Evolutionary conservation across 805 yeast genomes (phyloP), one percentile per base, ranked within the genome.

Genomic region (Clavispora asparagi): DNA sequence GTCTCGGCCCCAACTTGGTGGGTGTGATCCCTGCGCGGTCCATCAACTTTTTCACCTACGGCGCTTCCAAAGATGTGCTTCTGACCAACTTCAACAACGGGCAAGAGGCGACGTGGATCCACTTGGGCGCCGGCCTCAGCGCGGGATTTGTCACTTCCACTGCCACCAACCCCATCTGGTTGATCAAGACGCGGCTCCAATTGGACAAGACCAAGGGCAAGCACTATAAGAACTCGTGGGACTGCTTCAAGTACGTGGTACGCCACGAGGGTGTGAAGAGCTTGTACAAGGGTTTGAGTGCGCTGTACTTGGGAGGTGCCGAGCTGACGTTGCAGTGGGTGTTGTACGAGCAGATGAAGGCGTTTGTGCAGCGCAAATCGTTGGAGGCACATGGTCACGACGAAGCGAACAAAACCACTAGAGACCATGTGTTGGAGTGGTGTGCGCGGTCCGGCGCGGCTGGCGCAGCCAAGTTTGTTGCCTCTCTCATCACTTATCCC

Each of bases 21-120:
- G 99, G 99, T 44, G 98, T 94, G 13, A 92, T 94, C 37, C 99
- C 99, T 0, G 98, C 99, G 1, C 77, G 99, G 63, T 86, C 97
- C 27, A 95, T 94, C 53, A 94, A 94, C 65, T 94, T 94, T 64
- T 91, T 91, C 73, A 89, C 97, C 0, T 94, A 94, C 63, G 96
- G 97, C n/a, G 74, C 87, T n/a, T 81, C 95, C 6, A 94, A 94
- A 59, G 92, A 87, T 23, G 42, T 85, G 13, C 64, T 90, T n/a
- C 76, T 88, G 7, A 68, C 69, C 16, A 71, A 77, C 39, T 80
- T 89, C 65, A 85, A 85, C 63, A 65, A 84, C 44, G 90, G 91
- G 11, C 64, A 83, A 48, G 96, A 91, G 58, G 82, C 83, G 13
- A 82, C 97, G 0, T 80, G 88, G 79, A 81, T 94, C 17, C 98